A percentile compares a stretch with the other conserved stretches of the same genome.
Evolutionary conservation across 1,284 basidiomycete species (phyloP).

Genomic region (Ceratobasidium sp.): DNA sequence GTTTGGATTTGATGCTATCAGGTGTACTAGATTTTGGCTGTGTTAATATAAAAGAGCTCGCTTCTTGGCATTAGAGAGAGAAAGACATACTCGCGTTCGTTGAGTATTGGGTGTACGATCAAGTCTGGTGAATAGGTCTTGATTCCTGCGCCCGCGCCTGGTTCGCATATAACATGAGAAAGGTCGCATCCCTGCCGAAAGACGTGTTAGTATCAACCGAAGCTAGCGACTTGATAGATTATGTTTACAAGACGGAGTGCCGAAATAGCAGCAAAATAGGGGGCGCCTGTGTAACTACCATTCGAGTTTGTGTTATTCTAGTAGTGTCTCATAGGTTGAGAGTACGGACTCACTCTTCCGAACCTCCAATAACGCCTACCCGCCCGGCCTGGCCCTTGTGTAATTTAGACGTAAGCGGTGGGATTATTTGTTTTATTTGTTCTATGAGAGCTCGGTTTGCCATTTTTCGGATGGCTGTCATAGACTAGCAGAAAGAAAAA

Average conservation of each 20-base stretch:
- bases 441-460: slow-evolving; percentile 59
- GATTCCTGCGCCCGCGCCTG: slow-evolving; percentile 88
- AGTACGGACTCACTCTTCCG: slow-evolving; percentile 75
- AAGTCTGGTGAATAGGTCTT: slow-evolving; percentile 96
- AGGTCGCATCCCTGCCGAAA: slow-evolving; percentile 84
- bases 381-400: slow-evolving; percentile 98
- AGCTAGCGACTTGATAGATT: slow-evolving; percentile 52
- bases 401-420: slow-evolving; percentile 83
- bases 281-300: slow-evolving; percentile 88
- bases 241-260: slow-evolving; percentile 78
- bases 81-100: slow-evolving; percentile 63
- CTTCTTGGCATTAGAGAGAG: not conserved
- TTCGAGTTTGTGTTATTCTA: not conserved
- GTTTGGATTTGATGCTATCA: slow-evolving; percentile 67
- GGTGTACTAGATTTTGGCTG: slow-evolving; percentile 58
- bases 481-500: not conserved
- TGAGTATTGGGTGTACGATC: slow-evolving; percentile 93
- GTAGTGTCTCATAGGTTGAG: not conserved
- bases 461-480: slow-evolving; percentile 32
- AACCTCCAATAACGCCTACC: slow-evolving; percentile 93
- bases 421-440: slow-evolving; percentile 83
- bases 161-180: slow-evolving; percentile 96
- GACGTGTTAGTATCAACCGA: slow-evolving; percentile 16
- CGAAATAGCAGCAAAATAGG: slow-evolving; percentile 92
- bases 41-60: slow-evolving; percentile 23